Base-by-base conservation (phyloP, 805 yeast genomes). In the Sungouiozyma intestinalis region DNA sequence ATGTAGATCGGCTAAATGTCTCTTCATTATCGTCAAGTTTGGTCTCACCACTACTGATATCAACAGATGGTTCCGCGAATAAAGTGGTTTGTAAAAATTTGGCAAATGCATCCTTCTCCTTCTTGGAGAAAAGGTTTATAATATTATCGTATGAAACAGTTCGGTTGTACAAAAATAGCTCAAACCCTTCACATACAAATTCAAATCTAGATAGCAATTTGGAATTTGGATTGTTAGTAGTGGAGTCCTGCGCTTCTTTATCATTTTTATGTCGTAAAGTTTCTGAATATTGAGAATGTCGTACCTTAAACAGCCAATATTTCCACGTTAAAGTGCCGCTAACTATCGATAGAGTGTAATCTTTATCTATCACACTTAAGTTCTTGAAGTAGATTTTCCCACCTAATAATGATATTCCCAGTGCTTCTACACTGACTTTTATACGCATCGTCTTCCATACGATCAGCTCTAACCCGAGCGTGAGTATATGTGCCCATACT, bases 311-410 rank as follows among this genome's bases (percentile, higher is more conserved):
- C 40, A 85, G 65, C 97, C 97, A 92, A 59, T 86, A 90, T 46
- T 94, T 63, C 97, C 97, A 92, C 0, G 94, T 84, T 20, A 90
- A 55, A 51, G 77, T 75, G 1, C 90, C 82, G 46, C 80, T 79
- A 20, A 84, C 71, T 1, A 84, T 69, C 8, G 85, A 74, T 1
- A 85, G 55, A 2, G 94, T 77, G 46, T 77, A 77, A 62, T 88
- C 81, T 39, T 76, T 69, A n/a, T 86, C 82, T 4, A 84, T 74
- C 11, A 85, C 68, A 3, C 83, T 74, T 16, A 88, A 56, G 58
- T 87, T 85, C 49, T 81, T 82, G 54, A 87, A 77, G 55, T 84
- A 76, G 7, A 90, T 43, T 21, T 95, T 71, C 1, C 97, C 97
- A 3, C 87, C 94, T 1, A 92, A 65, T 6, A 84, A 70, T 1